Conservation (phyloP, 2,329 filamentous ascomycete species). For the Neofusicoccum laricinum region DNA sequence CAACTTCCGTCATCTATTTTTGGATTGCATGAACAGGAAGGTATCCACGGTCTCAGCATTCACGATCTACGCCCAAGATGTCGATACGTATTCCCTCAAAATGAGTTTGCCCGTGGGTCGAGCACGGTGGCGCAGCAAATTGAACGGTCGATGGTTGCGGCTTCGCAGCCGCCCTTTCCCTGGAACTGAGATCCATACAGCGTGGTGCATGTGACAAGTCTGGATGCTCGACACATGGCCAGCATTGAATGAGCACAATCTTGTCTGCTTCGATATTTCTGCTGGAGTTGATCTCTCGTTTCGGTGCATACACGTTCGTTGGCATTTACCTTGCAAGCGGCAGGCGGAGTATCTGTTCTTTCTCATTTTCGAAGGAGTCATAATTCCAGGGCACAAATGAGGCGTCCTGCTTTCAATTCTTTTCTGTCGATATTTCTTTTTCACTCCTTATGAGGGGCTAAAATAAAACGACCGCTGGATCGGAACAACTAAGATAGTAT, state of each 20-base stretch:
- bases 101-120: no score
- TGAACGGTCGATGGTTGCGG: neutral
- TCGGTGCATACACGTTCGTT: neutral
- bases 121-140: neutral
- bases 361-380: neutral
- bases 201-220: no score
- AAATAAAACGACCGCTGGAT: slow-evolving; percentile 7
- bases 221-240: neutral
- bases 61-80: neutral
- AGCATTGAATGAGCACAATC: neutral
- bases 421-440: neutral
- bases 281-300: neutral
- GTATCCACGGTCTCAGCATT: neutral
- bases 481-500: neutral
- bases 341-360: neutral
- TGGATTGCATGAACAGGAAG: neutral
- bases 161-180: neutral
- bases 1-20: neutral
- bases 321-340: neutral
- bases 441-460: neutral
- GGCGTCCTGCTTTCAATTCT: slow-evolving; percentile 6
- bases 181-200: neutral
- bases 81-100: neutral
- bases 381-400: neutral
- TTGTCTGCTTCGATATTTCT: neutral